Evolutionary conservation across 805 yeast genomes (phyloP), one percentile per base, ranked within the genome.

Genomic region (Isabelozyma gotoi): DNA sequence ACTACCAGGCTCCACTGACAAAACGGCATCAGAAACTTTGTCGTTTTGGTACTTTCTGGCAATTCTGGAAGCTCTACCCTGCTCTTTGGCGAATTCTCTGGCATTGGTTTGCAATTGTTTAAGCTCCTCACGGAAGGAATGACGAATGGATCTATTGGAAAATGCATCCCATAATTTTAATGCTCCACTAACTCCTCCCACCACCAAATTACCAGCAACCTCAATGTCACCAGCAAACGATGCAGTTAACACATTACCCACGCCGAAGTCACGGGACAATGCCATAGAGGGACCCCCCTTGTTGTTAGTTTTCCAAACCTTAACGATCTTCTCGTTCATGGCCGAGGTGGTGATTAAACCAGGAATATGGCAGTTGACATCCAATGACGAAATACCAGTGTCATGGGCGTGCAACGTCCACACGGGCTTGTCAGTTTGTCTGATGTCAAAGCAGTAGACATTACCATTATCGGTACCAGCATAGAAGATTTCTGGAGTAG

Each of bases 341-440:
- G 97, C 96, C 40, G 94, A 84, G 1, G 98, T 88, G 18, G 83
- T 81, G 59, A 94, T 65, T 74, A 88, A 68, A 15, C 92, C 94
- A 19, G 84, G 82, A 24, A 89, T 62, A 59, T 71, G 78, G 19
- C 62, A 60, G 67, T 88, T 91, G 31, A 84, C 76, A 52, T 84
- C 85, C 52, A 94, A 76, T 2, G 92, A 75, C 4, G 97, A 85
- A 48, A 94, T 85, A 48, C 96, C 97, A 2, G 96, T 80, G 67
- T 94, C 98, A 63, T 94, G 99, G 2, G 98, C 98, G 65, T 94
- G 96, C 53, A 94, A 74, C 2, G 96, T 88, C 99, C 99, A 94
- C 24, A 92, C 56, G 15, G 97, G 91, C 50, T 76, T 77, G 37
- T 74, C 76, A 32, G 74, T 78, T 40, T 68, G 70, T 63, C 96